phyloP scores from a whole-genome alignment of 2,329 filamentous ascomycete genomes.

The Cordyceps tenuipes region DNA sequence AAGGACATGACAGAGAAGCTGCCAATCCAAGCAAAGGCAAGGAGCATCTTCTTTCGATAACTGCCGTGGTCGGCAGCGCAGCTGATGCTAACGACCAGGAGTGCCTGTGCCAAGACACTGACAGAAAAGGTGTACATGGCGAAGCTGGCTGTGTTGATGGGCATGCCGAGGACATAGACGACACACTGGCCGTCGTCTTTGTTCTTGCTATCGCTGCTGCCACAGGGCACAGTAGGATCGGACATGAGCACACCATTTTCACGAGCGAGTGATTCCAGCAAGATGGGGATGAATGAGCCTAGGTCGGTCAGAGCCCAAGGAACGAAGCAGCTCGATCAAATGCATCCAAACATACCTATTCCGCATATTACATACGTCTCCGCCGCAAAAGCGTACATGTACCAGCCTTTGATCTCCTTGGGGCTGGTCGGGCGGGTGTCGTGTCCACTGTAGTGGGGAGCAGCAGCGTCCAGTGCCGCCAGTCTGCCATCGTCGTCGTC shows the following conservation, averaged over 20 bases:
- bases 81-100: constrained; percentile 92
- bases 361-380: constrained; percentile 90
- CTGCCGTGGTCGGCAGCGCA: constrained; percentile 90
- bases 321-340: background rate
- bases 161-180: constrained; percentile 68
- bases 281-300: constrained; percentile 94
- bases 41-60: constrained; percentile 79
- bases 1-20: constrained; percentile 82
- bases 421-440: constrained; percentile 80
- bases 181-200: constrained; percentile 63
- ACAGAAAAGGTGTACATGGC: constrained; percentile 98
- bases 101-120: constrained; percentile 79
- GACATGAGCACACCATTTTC: constrained; percentile 82
- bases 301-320: constrained; percentile 5
- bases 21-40: constrained; percentile 77
- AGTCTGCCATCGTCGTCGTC: constrained; percentile 26
- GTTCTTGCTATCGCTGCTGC: constrained; percentile 48
- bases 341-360: constrained; percentile 47
- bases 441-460: constrained; percentile 64
- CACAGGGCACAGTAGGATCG: constrained; percentile 69
- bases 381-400: constrained; percentile 90
- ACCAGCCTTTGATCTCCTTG: constrained; percentile 89
- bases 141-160: constrained; percentile 94
- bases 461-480: constrained; percentile 24
- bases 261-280: constrained; percentile 84